These are phyloP conservation scores for Ogataea zsoltii DNA, from an alignment of 805 yeast species.

Conservation along the genomic window DNA sequence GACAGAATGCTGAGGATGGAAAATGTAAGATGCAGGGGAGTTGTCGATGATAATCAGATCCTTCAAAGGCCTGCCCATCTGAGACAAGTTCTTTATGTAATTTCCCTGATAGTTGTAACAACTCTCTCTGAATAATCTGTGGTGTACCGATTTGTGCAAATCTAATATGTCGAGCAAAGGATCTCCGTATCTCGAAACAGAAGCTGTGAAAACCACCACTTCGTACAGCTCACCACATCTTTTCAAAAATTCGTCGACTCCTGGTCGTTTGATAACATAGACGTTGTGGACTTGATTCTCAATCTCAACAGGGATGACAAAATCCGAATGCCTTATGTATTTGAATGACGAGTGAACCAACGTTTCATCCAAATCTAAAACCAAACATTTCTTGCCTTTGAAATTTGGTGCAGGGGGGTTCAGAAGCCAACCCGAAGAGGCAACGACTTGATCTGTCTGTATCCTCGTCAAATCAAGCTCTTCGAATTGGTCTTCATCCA, in stretches of 20 bases:
- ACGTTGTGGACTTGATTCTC: slow-evolving; percentile 92
- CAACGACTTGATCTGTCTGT: slow-evolving; percentile 71
- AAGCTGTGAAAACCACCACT: slow-evolving; percentile 96
- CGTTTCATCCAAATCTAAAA: slow-evolving; percentile 93
- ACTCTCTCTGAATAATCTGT: slow-evolving; percentile 89
- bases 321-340: slow-evolving; percentile 88
- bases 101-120: slow-evolving; percentile 94
- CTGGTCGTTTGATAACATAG: slow-evolving; percentile 95
- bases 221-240: slow-evolving; percentile 86
- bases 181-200: slow-evolving; percentile 93
- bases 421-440: slow-evolving; percentile 66
- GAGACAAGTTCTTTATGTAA: slow-evolving; percentile 90
- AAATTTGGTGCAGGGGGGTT: slow-evolving; percentile 52
- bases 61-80: slow-evolving; percentile 86
- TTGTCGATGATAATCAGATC: slow-evolving; percentile 92
- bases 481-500: slow-evolving; percentile 25
- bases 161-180: slow-evolving; percentile 91
- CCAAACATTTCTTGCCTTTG: slow-evolving; percentile 75
- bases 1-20: slow-evolving; percentile 97
- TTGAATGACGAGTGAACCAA: slow-evolving; percentile 94
- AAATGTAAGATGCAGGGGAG: slow-evolving; percentile 96
- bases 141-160: slow-evolving; percentile 72
- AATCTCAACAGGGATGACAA: slow-evolving; percentile 95
- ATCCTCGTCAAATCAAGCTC: slow-evolving; percentile 60
- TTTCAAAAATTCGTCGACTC: slow-evolving; percentile 89